Percentiles rank a stretch among this genome's conserved stretches.
Conservation (phyloP, 1,139 yeast species). For the Hyphopichia khmerensis region DNA sequence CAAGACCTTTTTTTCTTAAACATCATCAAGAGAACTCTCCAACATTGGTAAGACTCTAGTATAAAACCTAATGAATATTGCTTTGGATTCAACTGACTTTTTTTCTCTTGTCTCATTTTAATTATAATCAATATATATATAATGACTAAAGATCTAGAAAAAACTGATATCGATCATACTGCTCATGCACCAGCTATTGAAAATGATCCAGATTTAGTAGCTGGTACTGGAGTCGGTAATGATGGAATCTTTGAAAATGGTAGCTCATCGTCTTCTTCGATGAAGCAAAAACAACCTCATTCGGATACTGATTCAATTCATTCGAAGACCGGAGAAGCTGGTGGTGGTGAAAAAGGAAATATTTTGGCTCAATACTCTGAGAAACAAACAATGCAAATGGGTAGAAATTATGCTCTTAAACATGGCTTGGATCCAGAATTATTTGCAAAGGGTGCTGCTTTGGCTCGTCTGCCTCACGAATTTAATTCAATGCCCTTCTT, state of each 20-base stretch:
- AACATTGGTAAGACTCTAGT: too few species aligned
- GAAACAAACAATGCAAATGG: constrained; percentile 69
- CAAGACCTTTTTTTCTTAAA: too few species aligned
- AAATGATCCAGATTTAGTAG: constrained; percentile 3
- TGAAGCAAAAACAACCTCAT: constrained; percentile 11
- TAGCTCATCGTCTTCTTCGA: constrained; percentile 18
- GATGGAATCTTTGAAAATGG: constrained; percentile 20
- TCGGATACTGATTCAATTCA: constrained; percentile 26
- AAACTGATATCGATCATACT: neutral
- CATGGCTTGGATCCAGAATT: constrained; percentile 63
- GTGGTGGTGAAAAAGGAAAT: constrained; percentile 45
- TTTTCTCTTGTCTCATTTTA: neutral
- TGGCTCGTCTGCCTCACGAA: constrained; percentile 65
- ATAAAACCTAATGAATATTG: too few species aligned
- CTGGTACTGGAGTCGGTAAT: constrained; percentile 3
- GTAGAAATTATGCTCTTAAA: constrained; percentile 63
- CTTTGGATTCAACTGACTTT: too few species aligned
- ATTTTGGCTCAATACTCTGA: constrained; percentile 63
- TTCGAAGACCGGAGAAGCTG: constrained; percentile 20
- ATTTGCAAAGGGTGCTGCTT: constrained; percentile 72
- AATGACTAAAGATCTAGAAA: constrained; percentile 3
- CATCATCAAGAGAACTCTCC: too few species aligned
- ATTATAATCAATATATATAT: neutral
- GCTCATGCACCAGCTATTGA: constrained; percentile 3
- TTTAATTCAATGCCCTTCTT: constrained; percentile 60